phyloP scores from a whole-genome alignment of 73 alveolate species.

The Paramecium octaurelia region DNA sequence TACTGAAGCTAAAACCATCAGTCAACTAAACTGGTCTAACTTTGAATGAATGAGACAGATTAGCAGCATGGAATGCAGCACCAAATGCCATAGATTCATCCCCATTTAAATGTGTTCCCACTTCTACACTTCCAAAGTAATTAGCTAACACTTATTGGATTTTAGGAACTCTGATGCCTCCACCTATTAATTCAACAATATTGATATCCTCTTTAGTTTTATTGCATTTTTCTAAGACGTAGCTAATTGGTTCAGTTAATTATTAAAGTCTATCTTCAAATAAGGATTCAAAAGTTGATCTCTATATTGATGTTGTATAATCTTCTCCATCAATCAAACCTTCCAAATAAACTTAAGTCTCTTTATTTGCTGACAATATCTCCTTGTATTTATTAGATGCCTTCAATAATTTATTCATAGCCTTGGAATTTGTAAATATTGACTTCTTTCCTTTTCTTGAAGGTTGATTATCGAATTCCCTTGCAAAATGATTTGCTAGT shows the following conservation, averaged over 20 bases:
- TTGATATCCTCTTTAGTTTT: slow-evolving; percentile 74
- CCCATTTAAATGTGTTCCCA: slow-evolving; percentile 96
- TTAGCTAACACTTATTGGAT: slow-evolving; percentile 79
- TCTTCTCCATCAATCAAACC: slow-evolving; percentile 83
- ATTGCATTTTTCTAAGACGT: slow-evolving; percentile 74
- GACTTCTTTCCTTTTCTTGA: slow-evolving; percentile 54
- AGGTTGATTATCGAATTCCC: slow-evolving; percentile 50
- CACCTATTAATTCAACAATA: slow-evolving; percentile 94
- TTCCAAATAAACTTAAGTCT: slow-evolving; percentile 71
- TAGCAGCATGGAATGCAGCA: slow-evolving; percentile 94
- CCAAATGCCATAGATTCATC: slow-evolving; percentile 99
- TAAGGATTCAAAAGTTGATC: slow-evolving; percentile 83
- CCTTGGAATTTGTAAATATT: slow-evolving; percentile 61
- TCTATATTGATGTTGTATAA: slow-evolving; percentile 70
- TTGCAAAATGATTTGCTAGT: slow-evolving; percentile 62
- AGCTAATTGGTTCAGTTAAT: slow-evolving; percentile 80
- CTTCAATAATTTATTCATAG: slow-evolving; percentile 66
- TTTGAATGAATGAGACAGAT: slow-evolving; percentile 68
- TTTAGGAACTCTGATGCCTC: slow-evolving; percentile 95
- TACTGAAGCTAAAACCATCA: slow-evolving; percentile 51
- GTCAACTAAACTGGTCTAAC: slow-evolving; percentile 55
- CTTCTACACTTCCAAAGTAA: slow-evolving; percentile 71
- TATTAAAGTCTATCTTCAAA: slow-evolving; percentile 59
- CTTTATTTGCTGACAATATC: slow-evolving; percentile 94
- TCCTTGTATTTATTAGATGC: slow-evolving; percentile 80